Base-by-base conservation (phyloP, 768 basidiomycete species). In the Leccinum truebloodii region DNA sequence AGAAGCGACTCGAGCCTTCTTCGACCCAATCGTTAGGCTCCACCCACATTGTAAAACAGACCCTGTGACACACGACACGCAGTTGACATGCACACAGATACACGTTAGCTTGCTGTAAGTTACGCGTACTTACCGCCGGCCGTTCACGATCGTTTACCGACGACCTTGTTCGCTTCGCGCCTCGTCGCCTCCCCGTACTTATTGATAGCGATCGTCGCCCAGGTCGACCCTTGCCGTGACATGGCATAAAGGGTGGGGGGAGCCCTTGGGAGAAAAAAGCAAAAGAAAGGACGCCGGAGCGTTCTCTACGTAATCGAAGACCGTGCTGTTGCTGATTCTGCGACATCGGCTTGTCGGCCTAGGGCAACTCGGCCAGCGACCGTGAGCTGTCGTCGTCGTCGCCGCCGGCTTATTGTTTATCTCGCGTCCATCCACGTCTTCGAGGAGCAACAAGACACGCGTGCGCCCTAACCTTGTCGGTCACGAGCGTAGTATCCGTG, bases 251-350 rank as follows among this genome's bases (percentile, higher is more conserved):
- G 30, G 14, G 8, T 12, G 10, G 10, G 10, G 10, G 37, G 14
- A 32, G 37, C 3, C 16, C 37, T 39, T 39, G 37, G 39, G 39
- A n/a, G 39, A 41, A 41, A n/a, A 41, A 18, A 41, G 37, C 6
- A 41, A n/a, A 4, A 5, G n/a, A 41, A 18, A n/a, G 18, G 39
- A n/a, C 18, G 18, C 39, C 39, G 39, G 39, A n/a, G 9, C 39
- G 18, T 16, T 41, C 39, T 3, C 41, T 44, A 66, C 68, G 63
- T 69, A 69, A 70, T 62, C 39, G 59, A 69, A 70, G 68, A 9
- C 52, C 5, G 20, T 14, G 18, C 3, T 18, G 52, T 24, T 16
- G 54, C 7, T 30, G 22, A 9, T 37, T 41, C 35, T 32, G 30
- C 59, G 18, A 30, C 22, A 49, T 53, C 63, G 49, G 59, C 52